Evolutionary conservation across 176 grass and related monocot species (phyloP).

Genomic region (Eragrostis curvula): DNA sequence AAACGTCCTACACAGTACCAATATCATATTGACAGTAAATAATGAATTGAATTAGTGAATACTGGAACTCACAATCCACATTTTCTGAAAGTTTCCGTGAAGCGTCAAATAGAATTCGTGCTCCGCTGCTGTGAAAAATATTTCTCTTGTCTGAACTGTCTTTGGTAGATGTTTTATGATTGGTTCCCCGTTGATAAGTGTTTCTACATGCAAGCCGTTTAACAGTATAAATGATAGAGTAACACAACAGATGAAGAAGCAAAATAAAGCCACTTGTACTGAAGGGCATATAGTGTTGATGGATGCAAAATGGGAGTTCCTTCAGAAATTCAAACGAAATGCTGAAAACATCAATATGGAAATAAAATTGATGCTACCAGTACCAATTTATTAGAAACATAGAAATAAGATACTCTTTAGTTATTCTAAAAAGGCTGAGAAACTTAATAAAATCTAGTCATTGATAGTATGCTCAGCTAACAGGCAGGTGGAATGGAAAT

Average conservation of each 20-base stretch:
- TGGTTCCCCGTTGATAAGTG: constrained; percentile 77
- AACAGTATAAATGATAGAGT: constrained; percentile 27
- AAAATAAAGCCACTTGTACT: not conserved
- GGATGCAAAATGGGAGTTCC: too few relatives aligned
- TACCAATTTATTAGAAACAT: too few relatives aligned
- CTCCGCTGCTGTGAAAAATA: constrained; percentile 78
- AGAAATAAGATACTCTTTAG: too few relatives aligned
- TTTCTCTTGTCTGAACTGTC: constrained; percentile 64
- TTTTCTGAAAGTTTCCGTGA: constrained; percentile 71
- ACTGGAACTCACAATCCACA: too few relatives aligned
- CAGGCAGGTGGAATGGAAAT: not conserved
- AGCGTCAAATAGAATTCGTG: constrained; percentile 80
- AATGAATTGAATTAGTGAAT: constrained; percentile 55
- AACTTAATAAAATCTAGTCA: too few relatives aligned
- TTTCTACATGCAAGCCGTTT: constrained; percentile 53
- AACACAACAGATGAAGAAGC: not conserved
- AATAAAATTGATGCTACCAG: too few relatives aligned
- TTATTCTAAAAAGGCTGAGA: too few relatives aligned
- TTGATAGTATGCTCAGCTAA: too few relatives aligned
- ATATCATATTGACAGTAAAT: too few relatives aligned
- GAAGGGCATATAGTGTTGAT: not conserved
- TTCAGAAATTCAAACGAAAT: not conserved
- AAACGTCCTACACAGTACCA: not conserved
- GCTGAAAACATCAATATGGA: too few relatives aligned
- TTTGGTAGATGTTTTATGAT: constrained; percentile 87